Evolutionary conservation across 257 asterid species (phyloP).

Genomic region (Capsicum baccatum): DNA sequence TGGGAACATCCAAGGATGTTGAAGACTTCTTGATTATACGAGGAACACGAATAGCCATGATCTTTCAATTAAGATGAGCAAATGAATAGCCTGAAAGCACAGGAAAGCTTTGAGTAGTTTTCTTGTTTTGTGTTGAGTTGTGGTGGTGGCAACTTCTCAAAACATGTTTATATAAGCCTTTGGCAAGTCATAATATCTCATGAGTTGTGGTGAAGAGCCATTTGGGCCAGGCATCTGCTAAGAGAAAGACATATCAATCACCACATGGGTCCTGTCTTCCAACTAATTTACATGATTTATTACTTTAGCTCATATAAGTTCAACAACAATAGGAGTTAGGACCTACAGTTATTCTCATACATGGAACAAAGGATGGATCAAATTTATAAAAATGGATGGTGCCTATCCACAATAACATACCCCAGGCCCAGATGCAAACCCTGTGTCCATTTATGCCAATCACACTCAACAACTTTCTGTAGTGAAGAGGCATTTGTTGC

Average conservation of each 20-base stretch:
- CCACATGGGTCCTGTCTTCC: neutral
- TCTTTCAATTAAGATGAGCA: neutral
- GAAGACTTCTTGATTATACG: conserved; percentile 1
- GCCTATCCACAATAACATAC: neutral
- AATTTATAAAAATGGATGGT: neutral
- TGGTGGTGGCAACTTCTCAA: neutral
- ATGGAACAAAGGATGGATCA: conserved; percentile 3
- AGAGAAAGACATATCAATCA: neutral
- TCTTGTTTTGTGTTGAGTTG: neutral
- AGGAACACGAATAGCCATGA: conserved; percentile 14
- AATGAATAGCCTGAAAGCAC: neutral
- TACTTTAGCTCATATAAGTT: neutral
- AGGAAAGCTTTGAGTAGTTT: neutral
- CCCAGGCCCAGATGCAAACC: no score
- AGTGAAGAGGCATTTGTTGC: neutral
- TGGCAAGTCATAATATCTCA: neutral
- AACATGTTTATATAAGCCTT: neutral
- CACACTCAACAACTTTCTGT: neutral
- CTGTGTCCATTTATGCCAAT: neutral
- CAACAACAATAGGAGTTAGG: neutral
- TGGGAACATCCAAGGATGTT: conserved; percentile 43
- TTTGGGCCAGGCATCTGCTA: neutral
- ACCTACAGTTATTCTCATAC: neutral
- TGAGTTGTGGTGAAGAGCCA: conserved; percentile 11
- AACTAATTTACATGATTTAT: neutral